Evolutionary conservation across 495 filamentous ascomycete species (phyloP).

Genomic region (Trypethelium eluteriae): DNA sequence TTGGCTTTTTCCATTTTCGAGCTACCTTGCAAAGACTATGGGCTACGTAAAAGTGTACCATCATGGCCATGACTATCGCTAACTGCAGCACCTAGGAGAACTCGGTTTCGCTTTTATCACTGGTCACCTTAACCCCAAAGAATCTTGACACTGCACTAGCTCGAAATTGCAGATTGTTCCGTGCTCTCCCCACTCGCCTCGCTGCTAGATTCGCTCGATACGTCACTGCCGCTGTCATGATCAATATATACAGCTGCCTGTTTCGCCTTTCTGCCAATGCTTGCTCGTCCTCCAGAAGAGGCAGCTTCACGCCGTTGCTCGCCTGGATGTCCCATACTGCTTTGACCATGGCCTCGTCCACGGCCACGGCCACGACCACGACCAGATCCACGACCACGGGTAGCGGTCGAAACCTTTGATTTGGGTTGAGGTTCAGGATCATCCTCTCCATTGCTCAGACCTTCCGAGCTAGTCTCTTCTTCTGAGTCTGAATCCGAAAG

Average conservation of each 20-base stretch:
- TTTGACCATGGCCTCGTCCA: background rate
- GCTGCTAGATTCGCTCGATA: background rate
- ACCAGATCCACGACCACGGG: background rate
- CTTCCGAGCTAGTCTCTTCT: background rate
- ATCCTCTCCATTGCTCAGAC: background rate
- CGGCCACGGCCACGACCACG: background rate
- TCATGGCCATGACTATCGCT: too few species aligned
- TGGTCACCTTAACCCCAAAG: background rate
- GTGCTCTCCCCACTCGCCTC: background rate
- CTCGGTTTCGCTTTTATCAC: too few species aligned
- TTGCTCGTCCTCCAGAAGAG: conserved; percentile 1
- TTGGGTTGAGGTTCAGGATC: background rate
- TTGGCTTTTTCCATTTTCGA: too few species aligned
- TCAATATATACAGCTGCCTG: background rate
- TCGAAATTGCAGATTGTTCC: background rate
- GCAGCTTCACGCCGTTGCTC: background rate
- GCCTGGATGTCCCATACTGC: background rate
- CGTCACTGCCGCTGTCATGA: background rate
- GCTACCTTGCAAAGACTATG: too few species aligned
- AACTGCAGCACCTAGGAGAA: too few species aligned
- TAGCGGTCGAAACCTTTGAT: background rate
- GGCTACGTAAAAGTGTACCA: too few species aligned
- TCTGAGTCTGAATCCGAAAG: background rate
- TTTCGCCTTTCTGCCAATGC: conserved; percentile 3
- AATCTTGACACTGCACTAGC: background rate